Conservation (phyloP, 768 basidiomycete genomes). For the Gautieria morchelliformis region DNA sequence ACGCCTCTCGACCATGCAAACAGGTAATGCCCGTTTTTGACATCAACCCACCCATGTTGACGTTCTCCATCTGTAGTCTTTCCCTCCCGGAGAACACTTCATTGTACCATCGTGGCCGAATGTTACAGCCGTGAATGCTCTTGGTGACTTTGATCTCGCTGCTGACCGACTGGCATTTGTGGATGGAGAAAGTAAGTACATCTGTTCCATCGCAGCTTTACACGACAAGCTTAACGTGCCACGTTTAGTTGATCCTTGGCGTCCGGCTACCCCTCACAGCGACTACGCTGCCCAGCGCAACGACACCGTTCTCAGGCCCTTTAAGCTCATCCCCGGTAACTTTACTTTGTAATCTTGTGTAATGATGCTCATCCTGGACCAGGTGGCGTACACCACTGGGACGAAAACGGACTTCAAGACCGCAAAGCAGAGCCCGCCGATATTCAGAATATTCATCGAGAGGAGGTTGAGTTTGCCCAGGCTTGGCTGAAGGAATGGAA, state of each 20-base stretch:
- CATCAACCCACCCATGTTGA: not conserved
- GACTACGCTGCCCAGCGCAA: conserved; percentile 24
- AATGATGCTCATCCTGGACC: not conserved
- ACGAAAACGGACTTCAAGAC: conserved; percentile 29
- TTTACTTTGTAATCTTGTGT: not conserved
- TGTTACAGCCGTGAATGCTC: conserved; percentile 67
- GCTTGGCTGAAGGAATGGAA: conserved; percentile 28
- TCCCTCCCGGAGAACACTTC: conserved; percentile 68
- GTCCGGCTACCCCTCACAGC: conserved; percentile 23
- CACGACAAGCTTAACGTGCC: not conserved
- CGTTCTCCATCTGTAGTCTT: conserved; percentile 38
- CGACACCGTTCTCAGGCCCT: conserved; percentile 27
- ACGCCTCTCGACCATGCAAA: conserved; percentile 56
- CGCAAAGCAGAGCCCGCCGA: conserved; percentile 24
- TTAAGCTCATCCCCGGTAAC: conserved; percentile 29
- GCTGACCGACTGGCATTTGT: conserved; percentile 80
- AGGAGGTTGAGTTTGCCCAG: conserved; percentile 32
- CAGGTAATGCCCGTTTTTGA: conserved; percentile 34
- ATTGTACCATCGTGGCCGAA: conserved; percentile 66
- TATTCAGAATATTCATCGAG: conserved; percentile 30
- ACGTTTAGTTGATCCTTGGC: conserved; percentile 26
- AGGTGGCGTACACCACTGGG: conserved; percentile 24
- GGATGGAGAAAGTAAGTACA: conserved; percentile 60
- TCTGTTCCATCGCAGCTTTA: not conserved
- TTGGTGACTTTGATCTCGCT: conserved; percentile 80